phyloP scores from a whole-genome alignment of 2,329 filamentous ascomycete species.

The Colletotrichum sp. region DNA sequence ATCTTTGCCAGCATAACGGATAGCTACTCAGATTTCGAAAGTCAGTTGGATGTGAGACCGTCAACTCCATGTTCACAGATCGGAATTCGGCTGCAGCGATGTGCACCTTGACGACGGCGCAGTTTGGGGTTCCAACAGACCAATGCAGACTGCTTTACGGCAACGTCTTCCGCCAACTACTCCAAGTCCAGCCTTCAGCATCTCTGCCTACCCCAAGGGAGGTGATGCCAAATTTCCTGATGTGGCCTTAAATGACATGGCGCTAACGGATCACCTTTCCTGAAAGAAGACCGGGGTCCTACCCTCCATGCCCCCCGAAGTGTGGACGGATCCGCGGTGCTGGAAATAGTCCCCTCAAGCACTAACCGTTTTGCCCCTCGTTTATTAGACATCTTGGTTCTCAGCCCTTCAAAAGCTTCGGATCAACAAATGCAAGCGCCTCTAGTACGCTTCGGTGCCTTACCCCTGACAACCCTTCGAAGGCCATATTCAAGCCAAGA shows the following conservation, averaged over 20 bases:
- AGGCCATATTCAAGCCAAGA: neutral
- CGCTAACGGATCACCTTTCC: constrained; percentile 14
- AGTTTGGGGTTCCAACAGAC: neutral
- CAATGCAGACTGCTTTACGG: neutral
- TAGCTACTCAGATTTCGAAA: neutral
- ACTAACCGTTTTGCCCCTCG: neutral
- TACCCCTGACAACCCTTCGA: neutral
- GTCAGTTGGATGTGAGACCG: neutral
- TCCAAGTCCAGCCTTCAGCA: neutral
- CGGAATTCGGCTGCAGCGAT: neutral
- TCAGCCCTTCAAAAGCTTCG: neutral
- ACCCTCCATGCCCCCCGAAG: neutral
- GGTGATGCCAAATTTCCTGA: neutral
- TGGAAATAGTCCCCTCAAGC: neutral
- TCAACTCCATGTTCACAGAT: neutral
- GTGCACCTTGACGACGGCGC: neutral
- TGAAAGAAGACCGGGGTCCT: constrained; percentile 1
- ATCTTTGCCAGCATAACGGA: neutral
- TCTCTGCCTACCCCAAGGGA: neutral
- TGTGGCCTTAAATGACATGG: neutral
- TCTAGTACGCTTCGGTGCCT: neutral
- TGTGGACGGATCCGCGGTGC: constrained; percentile 2
- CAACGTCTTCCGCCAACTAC: neutral
- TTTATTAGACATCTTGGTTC: neutral
- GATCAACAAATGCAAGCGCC: neutral